Evolutionary conservation across 495 filamentous ascomycete species (phyloP), one percentile per base, ranked within the genome.

Genomic region (Stereocaulon alpinum): DNA sequence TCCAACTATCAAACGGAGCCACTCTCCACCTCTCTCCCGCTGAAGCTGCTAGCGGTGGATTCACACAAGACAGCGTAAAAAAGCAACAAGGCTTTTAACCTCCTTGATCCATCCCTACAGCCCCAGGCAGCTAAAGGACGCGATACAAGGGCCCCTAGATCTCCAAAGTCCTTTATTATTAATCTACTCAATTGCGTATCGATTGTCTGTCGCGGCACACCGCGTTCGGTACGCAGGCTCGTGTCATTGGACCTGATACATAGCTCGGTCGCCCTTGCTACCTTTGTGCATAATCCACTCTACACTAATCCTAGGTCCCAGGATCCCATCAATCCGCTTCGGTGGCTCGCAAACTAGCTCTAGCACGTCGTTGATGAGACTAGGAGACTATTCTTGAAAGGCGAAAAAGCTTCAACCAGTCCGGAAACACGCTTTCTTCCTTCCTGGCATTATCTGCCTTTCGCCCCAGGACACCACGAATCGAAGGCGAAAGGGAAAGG

Each of bases 191-290:
- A 51, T 59, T 59, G 48, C 57, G 49, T 55, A 22, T 48, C 41
- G 32, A 51, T 15, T 41, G 50, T 45, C 32, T 29, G 47, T 55
- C 56, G 55, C 61, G 61, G 61, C 56, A 59, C 55, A 53, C 56
- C 61, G 61, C 61, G 61, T 63, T 59, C 61, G 56, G 61, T 59
- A 49, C 17, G 18, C 34, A 42, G 42, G 61, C 47, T 58, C 61
- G 34, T 61, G 41, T 66, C 41, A 66, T 66, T 66, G 64, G 64
- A 51, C 49, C 58, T 66, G 61, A 66, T 63, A 66, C 61, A 60
- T 59, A 59, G 50, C 56, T 63, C 63, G 56, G 57, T 50, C 51
- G 42, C 50, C 59, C 55, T 62, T 64, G 59, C 51, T 49, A 56
- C 59, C 49, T 64, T 58, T 47, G 55, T 61, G 49, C 49, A 56